Evolutionary conservation across 306 rosid species (phyloP).

Genomic region (Cicer yamashitae): DNA sequence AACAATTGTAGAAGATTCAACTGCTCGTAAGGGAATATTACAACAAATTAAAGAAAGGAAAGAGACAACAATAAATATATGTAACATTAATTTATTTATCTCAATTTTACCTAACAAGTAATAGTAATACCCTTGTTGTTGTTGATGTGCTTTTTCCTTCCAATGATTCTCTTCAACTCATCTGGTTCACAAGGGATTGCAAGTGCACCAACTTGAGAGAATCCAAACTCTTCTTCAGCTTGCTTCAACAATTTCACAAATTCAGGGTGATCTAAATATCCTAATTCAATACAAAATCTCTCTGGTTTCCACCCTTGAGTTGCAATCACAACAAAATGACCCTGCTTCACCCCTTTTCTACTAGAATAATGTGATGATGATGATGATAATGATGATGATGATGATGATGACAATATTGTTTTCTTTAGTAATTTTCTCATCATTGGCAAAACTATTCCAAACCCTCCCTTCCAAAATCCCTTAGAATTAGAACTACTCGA

Average conservation of each 20-base stretch:
- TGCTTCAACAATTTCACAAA: constrained; percentile 51
- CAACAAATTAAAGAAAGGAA: background rate
- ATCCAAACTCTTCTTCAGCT: constrained; percentile 59
- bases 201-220: constrained; percentile 56
- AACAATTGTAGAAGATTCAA: too few relatives aligned
- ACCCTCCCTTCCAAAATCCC: constrained; percentile 46
- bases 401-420: background rate
- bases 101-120: constrained; percentile 7
- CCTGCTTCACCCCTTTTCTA: constrained; percentile 51
- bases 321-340: constrained; percentile 57
- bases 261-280: constrained; percentile 49
- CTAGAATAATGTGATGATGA: background rate
- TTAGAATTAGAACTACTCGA: constrained; percentile 4
- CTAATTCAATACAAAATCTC: constrained; percentile 42
- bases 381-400: too few relatives aligned
- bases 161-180: constrained; percentile 51
- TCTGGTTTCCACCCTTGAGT: constrained; percentile 53
- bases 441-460: constrained; percentile 35
- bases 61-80: background rate
- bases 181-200: constrained; percentile 53
- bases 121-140: constrained; percentile 20
- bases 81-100: background rate
- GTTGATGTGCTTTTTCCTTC: constrained; percentile 32
- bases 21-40: background rate
- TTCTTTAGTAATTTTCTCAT: constrained; percentile 41